Conservation (phyloP, 2,329 filamentous ascomycete species). For the Colletotrichum acutatum region DNA sequence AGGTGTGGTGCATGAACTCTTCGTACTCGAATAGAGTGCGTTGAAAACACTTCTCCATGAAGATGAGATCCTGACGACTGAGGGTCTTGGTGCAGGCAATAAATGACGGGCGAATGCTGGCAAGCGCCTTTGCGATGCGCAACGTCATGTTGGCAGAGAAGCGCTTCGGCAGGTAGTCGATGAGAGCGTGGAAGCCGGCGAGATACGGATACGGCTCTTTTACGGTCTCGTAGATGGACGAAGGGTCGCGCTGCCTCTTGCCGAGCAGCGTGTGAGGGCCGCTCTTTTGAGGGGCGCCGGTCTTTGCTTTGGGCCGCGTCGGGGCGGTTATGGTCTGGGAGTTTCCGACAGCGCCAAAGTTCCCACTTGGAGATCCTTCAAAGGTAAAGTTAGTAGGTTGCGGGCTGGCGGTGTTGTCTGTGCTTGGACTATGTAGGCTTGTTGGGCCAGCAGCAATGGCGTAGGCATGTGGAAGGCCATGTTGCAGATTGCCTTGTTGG, state of each 20-base stretch:
- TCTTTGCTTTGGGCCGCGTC: constrained; percentile 56
- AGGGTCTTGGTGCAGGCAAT: constrained; percentile 92
- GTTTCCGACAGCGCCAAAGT: constrained; percentile 34
- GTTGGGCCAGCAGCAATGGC: constrained; percentile 72
- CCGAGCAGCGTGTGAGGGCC: constrained; percentile 63
- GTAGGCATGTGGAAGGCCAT: constrained; percentile 73
- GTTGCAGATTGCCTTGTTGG: constrained; percentile 68
- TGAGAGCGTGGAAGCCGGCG: constrained; percentile 88
- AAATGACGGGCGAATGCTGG: constrained; percentile 91
- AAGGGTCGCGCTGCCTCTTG: constrained; percentile 77
- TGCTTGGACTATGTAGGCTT: constrained; percentile 72
- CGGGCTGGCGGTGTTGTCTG: constrained; percentile 71
- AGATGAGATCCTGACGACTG: constrained; percentile 88
- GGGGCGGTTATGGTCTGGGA: constrained; percentile 42
- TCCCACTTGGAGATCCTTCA: constrained; percentile 62
- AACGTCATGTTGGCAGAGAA: constrained; percentile 82
- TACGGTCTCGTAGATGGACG: constrained; percentile 87
- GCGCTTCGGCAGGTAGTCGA: constrained; percentile 80
- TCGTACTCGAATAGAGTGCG: constrained; percentile 93
- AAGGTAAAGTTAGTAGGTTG: constrained; percentile 64
- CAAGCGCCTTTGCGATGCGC: constrained; percentile 86
- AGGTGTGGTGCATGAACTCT: constrained; percentile 88
- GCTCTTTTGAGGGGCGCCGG: constrained; percentile 52
- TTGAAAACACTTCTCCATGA: constrained; percentile 98
- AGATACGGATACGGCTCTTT: constrained; percentile 94